Base-by-base conservation (phyloP, 257 asterid species). In the Solanum phureja region DNA sequence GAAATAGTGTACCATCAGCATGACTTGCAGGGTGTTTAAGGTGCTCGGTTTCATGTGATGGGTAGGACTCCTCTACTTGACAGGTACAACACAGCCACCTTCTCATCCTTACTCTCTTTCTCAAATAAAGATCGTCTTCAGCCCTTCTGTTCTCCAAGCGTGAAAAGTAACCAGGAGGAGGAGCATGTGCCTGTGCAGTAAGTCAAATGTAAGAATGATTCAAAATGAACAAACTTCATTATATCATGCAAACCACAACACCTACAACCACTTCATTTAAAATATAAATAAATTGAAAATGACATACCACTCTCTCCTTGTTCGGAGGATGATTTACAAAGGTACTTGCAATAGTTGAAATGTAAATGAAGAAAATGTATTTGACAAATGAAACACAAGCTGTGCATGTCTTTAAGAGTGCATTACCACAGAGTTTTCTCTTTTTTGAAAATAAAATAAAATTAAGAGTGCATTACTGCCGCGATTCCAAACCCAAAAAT, bases 71-170 rank as follows among this genome's bases (percentile, higher is more conserved):
- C 64, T 74, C 88, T 24, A 76, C 81, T 18, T 84, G 86, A 84
- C 83, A 74, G 68, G 88, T 88, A 71, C 90, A 88, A 38, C 90
- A 88, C 52, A 88, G 66, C 90, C 90, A 88, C 82, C 77, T 88
- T 83, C 88, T 56, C 89, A 87, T 87, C 87, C 89, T 87, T 21
- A 38, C 87, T 87, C 86, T 82, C 87, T 82, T 83, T 64, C 52
- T 82, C 44, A 81, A 49, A 62, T 82, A 87, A 82, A 60, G 86
- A 27, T 44, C 31, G 66, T 38, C 72, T 87, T 87, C 82, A 34
- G 76, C 85, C 46, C 23, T 37, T 76, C 52, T 64, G 66, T 60
- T 85, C 37, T 86, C 88, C 69, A 84, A 85, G 64, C 56, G 84
- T 75, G 58, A 60, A 19, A 85, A 84, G 88, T 73, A 44, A 84